These are phyloP conservation scores for Eucalyptus paniculata DNA, from an alignment of 345 rosid species.

Conservation along the genomic window DNA sequence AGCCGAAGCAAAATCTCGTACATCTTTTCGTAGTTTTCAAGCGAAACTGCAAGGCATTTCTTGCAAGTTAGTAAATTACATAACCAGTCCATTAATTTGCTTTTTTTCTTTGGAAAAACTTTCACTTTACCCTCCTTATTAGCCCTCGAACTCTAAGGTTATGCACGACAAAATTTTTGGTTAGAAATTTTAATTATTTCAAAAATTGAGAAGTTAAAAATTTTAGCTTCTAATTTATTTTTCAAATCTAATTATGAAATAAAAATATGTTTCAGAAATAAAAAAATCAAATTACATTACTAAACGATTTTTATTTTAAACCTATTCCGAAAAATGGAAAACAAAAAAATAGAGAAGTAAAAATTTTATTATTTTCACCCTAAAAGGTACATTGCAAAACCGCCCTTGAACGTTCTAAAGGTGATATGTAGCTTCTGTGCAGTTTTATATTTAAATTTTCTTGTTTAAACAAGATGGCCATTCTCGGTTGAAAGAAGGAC, in stretches of 20 bases:
- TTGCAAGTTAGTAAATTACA: background rate
- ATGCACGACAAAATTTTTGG: fast-evolving
- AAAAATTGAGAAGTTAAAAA: no score
- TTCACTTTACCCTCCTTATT: background rate
- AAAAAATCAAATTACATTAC: fast-evolving
- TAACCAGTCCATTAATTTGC: background rate
- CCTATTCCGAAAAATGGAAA: fast-evolving
- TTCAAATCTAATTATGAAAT: no score
- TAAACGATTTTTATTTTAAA: fast-evolving
- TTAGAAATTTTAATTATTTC: no score
- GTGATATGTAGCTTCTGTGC: background rate
- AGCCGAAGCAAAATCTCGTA: background rate
- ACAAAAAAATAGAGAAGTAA: fast-evolving
- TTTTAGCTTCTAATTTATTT: no score
- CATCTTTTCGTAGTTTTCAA: background rate
- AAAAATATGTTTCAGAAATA: fast-evolving
- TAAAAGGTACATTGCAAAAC: background rate
- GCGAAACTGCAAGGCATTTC: background rate
- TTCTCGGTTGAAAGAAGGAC: background rate
- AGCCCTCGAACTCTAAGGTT: fast-evolving
- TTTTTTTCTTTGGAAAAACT: background rate
- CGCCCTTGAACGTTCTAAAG: background rate
- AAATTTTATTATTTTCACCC: fast-evolving
- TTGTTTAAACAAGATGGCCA: background rate
- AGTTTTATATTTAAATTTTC: background rate